A percentile compares a stretch with the other conserved stretches of the same genome.
Conservation (phyloP, 192 early-diverging fungal genomes). For the Coemansia sp. region DNA sequence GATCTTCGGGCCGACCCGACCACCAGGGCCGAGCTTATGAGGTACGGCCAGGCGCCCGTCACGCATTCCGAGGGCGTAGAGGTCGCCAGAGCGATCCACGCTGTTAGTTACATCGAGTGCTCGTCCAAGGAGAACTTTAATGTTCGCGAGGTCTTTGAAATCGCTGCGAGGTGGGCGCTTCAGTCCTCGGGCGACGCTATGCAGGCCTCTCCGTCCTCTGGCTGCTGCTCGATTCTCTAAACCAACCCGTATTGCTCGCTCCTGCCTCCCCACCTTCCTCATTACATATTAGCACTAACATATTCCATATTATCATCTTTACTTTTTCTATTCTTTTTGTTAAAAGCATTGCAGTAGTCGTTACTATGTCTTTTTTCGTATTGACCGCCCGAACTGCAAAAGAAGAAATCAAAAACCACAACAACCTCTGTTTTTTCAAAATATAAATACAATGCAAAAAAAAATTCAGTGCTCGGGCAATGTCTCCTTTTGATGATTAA, state of each 20-base stretch:
- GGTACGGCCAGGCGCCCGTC: conserved; percentile 43
- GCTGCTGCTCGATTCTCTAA: conserved; percentile 49
- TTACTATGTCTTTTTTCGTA: background rate
- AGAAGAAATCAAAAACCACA: background rate
- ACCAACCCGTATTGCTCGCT: background rate
- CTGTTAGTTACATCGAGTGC: conserved; percentile 82
- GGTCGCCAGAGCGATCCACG: conserved; percentile 70
- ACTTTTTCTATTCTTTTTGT: background rate
- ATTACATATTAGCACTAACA: background rate
- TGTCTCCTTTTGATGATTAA: too few species aligned
- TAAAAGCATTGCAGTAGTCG: too few species aligned
- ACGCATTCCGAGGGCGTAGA: conserved; percentile 60
- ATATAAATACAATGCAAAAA: too few species aligned
- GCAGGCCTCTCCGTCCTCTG: background rate
- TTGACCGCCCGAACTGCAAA: too few species aligned
- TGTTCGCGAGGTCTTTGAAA: conserved; percentile 57
- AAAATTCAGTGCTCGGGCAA: too few species aligned
- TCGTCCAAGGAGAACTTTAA: conserved; percentile 60
- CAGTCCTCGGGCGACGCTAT: conserved; percentile 3
- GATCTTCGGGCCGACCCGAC: conserved; percentile 39
- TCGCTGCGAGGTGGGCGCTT: conserved; percentile 63
- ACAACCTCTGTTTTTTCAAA: background rate
- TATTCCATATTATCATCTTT: conserved; percentile 2
- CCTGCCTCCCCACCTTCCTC: background rate
- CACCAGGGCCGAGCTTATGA: conserved; percentile 29